Conservation (phyloP, 2,329 filamentous ascomycete genomes). For the Gnomoniopsis sp. region DNA sequence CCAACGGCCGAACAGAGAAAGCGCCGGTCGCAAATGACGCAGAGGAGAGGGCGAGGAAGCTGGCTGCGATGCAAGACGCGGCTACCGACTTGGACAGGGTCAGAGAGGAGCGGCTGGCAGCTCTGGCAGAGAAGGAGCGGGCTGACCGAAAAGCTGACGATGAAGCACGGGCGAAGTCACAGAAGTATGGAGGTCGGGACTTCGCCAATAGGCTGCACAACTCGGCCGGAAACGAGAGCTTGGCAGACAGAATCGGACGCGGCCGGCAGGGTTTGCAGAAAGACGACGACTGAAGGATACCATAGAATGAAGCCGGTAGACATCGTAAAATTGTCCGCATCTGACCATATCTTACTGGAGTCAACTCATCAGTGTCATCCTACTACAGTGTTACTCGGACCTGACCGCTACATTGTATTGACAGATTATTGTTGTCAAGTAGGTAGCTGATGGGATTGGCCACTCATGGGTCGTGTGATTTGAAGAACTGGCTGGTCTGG, state of each 20-base stretch:
- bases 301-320: background rate
- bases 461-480: no score
- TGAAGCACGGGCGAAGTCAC: slow-evolving; percentile 52
- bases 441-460: no score
- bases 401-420: background rate
- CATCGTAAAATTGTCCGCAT: no score
- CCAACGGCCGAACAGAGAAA: slow-evolving; percentile 3
- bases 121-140: slow-evolving; percentile 63
- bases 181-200: slow-evolving; percentile 59
- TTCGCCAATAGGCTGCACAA: slow-evolving; percentile 64
- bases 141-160: slow-evolving; percentile 66
- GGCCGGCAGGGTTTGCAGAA: slow-evolving; percentile 41
- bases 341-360: background rate
- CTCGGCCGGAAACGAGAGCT: slow-evolving; percentile 48
- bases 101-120: slow-evolving; percentile 64
- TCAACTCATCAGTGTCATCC: background rate
- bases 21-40: slow-evolving; percentile 32
- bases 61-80: slow-evolving; percentile 71
- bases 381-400: no score
- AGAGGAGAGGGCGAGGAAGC: slow-evolving; percentile 61
- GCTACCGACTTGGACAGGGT: slow-evolving; percentile 68
- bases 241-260: slow-evolving; percentile 51
- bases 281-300: slow-evolving; percentile 38
- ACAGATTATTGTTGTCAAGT: no score
- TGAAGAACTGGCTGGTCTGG: no score